Conservation (phyloP, 140 eudicot species). For the Anethum foeniculum region DNA sequence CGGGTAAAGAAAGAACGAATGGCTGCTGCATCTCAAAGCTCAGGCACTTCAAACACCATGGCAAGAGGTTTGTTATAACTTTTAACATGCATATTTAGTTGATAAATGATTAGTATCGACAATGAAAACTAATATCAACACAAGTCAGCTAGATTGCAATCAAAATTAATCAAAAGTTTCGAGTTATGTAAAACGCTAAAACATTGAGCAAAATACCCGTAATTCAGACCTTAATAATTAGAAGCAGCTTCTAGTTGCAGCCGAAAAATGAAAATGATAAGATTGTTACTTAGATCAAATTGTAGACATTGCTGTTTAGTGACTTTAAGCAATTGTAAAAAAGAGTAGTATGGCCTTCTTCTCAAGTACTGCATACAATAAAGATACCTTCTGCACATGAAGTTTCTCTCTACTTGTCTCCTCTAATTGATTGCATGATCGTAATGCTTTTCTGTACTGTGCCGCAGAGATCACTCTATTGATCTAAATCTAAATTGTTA, state of each 20-base stretch:
- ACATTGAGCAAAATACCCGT: background rate
- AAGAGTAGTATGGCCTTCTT: background rate
- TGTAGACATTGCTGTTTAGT: constrained; percentile 25
- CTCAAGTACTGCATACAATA: too few relatives aligned
- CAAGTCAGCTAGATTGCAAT: background rate
- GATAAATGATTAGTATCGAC: background rate
- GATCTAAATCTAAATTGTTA: too few relatives aligned
- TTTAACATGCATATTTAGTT: background rate
- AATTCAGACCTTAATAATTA: background rate
- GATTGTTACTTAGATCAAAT: background rate
- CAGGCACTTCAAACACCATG: constrained; percentile 22
- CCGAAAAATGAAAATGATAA: background rate
- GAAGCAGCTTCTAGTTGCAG: background rate
- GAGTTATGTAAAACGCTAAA: background rate
- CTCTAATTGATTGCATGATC: too few relatives aligned
- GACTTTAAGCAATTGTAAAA: constrained; percentile 33
- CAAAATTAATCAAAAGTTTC: background rate
- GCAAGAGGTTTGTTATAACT: constrained; percentile 34
- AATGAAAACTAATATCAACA: background rate
- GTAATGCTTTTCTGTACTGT: too few relatives aligned
- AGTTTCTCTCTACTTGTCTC: too few relatives aligned
- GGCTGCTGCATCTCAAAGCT: constrained; percentile 50
- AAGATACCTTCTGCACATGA: too few relatives aligned
- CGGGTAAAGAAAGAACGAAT: constrained; percentile 64
- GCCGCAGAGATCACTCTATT: too few relatives aligned